These are phyloP conservation scores for Penicillium daleae DNA, from an alignment of 495 filamentous ascomycete genomes.

Conservation along the genomic window DNA sequence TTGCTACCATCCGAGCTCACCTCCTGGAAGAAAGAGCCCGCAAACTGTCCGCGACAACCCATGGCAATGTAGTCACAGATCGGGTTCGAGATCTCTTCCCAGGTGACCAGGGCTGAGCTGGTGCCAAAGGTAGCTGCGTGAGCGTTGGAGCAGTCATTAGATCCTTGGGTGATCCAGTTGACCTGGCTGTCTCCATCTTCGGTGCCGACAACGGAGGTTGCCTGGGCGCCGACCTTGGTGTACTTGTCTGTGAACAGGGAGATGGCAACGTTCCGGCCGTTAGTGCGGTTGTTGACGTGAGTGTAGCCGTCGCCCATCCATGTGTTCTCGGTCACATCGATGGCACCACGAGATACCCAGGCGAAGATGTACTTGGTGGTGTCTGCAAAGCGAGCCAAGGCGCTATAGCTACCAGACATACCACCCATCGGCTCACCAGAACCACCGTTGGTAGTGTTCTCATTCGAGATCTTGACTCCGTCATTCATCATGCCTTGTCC, in stretches of 20 bases:
- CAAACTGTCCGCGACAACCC: constrained; percentile 53
- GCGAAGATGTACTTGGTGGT: constrained; percentile 53
- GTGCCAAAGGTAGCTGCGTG: constrained; percentile 53
- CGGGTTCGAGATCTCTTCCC: constrained; percentile 55
- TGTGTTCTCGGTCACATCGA: constrained; percentile 48
- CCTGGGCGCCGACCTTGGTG: constrained; percentile 50
- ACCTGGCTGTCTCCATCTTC: constrained; percentile 54
- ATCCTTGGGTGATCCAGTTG: constrained; percentile 50
- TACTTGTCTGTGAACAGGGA: constrained; percentile 52
- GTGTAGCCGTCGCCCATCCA: constrained; percentile 59
- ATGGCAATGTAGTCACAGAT: constrained; percentile 54
- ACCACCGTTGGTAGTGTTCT: constrained; percentile 58
- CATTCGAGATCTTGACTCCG: constrained; percentile 59
- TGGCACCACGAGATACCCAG: constrained; percentile 57
- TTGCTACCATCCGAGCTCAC: constrained; percentile 46
- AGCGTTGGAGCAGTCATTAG: constrained; percentile 57
- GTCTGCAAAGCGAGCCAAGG: constrained; percentile 49
- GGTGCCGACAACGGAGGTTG: constrained; percentile 50
- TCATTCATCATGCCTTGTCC: constrained; percentile 50
- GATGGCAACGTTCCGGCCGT: constrained; percentile 56
- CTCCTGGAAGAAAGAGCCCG: constrained; percentile 55
- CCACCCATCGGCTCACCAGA: constrained; percentile 59
- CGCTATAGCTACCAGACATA: constrained; percentile 58
- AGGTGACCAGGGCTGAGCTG: constrained; percentile 52
- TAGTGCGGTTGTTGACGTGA: constrained; percentile 47